Percentiles rank a stretch among this genome's conserved stretches.
Evolutionary conservation across 768 basidiomycete genomes (phyloP).

Genomic region (Phylloporus sp.): DNA sequence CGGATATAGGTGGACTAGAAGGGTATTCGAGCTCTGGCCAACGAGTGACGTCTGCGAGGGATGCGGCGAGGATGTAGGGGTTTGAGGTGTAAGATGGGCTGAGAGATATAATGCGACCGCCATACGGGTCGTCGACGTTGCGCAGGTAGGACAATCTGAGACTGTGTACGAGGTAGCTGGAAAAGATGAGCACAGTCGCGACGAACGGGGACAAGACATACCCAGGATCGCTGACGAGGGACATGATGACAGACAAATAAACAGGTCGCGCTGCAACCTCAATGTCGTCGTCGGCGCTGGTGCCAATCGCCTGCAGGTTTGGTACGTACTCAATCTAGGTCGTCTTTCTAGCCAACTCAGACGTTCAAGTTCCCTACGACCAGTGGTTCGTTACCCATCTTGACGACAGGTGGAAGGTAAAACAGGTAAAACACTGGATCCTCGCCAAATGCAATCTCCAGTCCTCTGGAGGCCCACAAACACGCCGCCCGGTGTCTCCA

Average conservation of each 20-base stretch:
- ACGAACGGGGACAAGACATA: constrained; percentile 24
- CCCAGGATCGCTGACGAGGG: constrained; percentile 64
- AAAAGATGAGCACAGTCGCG: background rate
- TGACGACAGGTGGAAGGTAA: constrained; percentile 56
- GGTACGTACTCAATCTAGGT: constrained; percentile 35
- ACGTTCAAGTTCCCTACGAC: constrained; percentile 56
- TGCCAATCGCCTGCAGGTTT: constrained; percentile 55
- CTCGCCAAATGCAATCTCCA: constrained; percentile 52
- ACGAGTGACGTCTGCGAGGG: constrained; percentile 69
- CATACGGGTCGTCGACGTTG: constrained; percentile 83
- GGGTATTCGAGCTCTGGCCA: constrained; percentile 85
- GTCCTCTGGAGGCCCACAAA: constrained; percentile 24
- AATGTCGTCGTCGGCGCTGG: constrained; percentile 11
- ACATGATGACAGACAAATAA: constrained; percentile 36
- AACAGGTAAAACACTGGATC: constrained; percentile 59
- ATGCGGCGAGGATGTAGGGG: constrained; percentile 77
- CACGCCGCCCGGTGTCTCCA: constrained; percentile 53
- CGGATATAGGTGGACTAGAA: constrained; percentile 65
- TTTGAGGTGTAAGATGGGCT: constrained; percentile 76
- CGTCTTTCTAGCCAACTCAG: background rate
- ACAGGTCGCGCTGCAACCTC: background rate
- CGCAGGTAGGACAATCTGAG: constrained; percentile 86
- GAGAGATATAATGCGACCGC: constrained; percentile 74
- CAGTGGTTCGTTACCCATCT: constrained; percentile 76
- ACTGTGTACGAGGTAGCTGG: constrained; percentile 75